Conservation (phyloP, 2,329 filamentous ascomycete genomes). For the Chalara sp. region DNA sequence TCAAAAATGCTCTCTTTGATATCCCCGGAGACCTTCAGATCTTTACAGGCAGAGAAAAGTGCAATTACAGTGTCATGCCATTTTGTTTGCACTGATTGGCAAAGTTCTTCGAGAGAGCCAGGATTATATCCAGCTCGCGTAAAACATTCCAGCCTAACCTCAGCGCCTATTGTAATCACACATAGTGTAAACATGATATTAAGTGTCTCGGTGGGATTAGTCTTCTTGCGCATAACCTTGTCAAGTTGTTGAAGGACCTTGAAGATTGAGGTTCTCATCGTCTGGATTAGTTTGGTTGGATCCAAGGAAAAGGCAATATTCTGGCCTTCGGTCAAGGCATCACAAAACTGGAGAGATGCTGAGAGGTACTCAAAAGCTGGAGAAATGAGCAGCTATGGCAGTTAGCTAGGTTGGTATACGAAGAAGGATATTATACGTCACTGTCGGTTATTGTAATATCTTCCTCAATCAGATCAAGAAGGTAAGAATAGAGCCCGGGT, state of each 20-base stretch:
- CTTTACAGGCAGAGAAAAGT: slow-evolving; percentile 8
- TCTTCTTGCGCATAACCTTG: slow-evolving; percentile 7
- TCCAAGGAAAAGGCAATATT: neutral
- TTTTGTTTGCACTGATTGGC: slow-evolving; percentile 4
- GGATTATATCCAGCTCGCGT: neutral
- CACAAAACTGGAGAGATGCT: slow-evolving; percentile 6
- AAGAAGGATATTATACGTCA: slow-evolving; percentile 2
- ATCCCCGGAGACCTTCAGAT: slow-evolving; percentile 6
- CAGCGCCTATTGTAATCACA: slow-evolving; percentile 5
- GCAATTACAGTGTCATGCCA: slow-evolving; percentile 8
- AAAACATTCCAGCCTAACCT: slow-evolving; percentile 4
- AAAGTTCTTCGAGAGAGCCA: neutral
- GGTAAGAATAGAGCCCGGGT: slow-evolving; percentile 3
- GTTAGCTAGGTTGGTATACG: neutral
- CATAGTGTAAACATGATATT: slow-evolving; percentile 6
- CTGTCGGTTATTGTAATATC: neutral
- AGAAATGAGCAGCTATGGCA: slow-evolving; percentile 1
- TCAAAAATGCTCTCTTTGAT: slow-evolving; percentile 6
- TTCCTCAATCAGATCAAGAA: slow-evolving; percentile 8
- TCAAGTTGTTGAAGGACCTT: slow-evolving; percentile 5
- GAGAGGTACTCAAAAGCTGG: slow-evolving; percentile 6
- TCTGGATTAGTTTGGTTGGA: neutral
- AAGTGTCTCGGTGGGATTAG: slow-evolving; percentile 1
- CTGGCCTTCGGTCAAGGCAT: slow-evolving; percentile 1
- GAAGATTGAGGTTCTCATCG: slow-evolving; percentile 5